These are phyloP conservation scores for Lyophyllum atratum DNA, from an alignment of 768 basidiomycete species.

Conservation along the genomic window DNA sequence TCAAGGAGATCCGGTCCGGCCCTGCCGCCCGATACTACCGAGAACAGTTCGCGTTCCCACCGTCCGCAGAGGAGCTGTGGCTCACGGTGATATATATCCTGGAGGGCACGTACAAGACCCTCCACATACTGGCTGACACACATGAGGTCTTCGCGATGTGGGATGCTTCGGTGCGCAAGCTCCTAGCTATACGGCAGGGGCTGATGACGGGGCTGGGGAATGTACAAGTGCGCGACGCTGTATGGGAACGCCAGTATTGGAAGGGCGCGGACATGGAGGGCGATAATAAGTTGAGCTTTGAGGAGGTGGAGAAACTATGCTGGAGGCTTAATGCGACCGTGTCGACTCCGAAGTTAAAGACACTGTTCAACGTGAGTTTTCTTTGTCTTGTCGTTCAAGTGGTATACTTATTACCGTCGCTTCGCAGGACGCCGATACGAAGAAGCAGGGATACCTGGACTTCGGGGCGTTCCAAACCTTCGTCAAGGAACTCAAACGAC, in stretches of 20 bases:
- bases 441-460: slow-evolving; percentile 61
- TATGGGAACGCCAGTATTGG: slow-evolving; percentile 88
- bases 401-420: background rate
- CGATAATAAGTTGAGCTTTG: slow-evolving; percentile 66
- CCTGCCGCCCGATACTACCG: slow-evolving; percentile 71
- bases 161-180: slow-evolving; percentile 59
- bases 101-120: slow-evolving; percentile 78
- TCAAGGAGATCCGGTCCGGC: slow-evolving; percentile 84
- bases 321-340: slow-evolving; percentile 68
- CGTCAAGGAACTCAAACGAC: slow-evolving; percentile 79
- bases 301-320: slow-evolving; percentile 73
- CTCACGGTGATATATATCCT: slow-evolving; percentile 84
- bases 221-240: slow-evolving; percentile 59
- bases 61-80: slow-evolving; percentile 71
- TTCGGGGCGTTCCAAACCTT: slow-evolving; percentile 82
- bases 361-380: slow-evolving; percentile 56
- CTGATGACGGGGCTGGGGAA: slow-evolving; percentile 71
- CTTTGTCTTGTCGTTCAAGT: background rate
- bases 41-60: slow-evolving; percentile 64
- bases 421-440: slow-evolving; percentile 61
- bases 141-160: slow-evolving; percentile 48
- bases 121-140: slow-evolving; percentile 80
- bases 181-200: slow-evolving; percentile 66
- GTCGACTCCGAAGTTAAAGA: slow-evolving; percentile 50
- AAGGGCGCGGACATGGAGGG: slow-evolving; percentile 64